Conservation (phyloP, 352 stramenopile species). For the Halophytophthora polymorphica region DNA sequence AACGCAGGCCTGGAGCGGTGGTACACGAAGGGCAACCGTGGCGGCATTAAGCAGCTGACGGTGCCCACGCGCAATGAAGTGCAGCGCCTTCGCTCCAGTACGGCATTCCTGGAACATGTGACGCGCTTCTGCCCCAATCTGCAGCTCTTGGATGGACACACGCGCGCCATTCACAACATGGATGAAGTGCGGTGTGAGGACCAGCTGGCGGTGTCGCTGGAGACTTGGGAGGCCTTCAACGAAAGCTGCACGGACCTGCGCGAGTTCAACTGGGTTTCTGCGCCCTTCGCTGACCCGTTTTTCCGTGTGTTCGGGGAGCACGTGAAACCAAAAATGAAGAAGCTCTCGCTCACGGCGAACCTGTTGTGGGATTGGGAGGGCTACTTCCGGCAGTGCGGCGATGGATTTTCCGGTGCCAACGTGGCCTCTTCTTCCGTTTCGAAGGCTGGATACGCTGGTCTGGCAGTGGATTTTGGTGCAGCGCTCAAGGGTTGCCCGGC, state of each 20-base stretch:
- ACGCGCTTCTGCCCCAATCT: conserved; percentile 31
- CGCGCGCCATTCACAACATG: no score
- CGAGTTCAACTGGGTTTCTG: conserved; percentile 37
- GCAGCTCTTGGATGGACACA: no score
- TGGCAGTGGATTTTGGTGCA: no score
- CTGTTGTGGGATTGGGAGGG: conserved; percentile 34
- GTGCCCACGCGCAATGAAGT: conserved; percentile 24
- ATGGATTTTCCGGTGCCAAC: no score
- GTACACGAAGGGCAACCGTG: conserved; percentile 24
- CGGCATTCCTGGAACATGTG: conserved; percentile 32
- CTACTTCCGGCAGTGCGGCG: conserved; percentile 27
- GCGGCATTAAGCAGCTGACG: conserved; percentile 34
- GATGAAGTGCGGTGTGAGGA: conserved; percentile 31
- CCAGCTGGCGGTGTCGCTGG: conserved; percentile 32
- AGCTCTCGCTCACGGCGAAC: conserved; percentile 32
- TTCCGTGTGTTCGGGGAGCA: conserved; percentile 42
- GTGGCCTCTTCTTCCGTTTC: no score
- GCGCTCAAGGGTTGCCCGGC: no score
- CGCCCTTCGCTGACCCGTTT: conserved; percentile 37
- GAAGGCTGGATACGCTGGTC: no score
- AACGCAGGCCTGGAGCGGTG: conserved; percentile 23
- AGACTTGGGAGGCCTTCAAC: conserved; percentile 37
- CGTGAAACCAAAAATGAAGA: conserved; percentile 32
- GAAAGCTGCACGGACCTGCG: conserved; percentile 30
- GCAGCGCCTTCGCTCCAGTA: conserved; percentile 17